A percentile compares a stretch with the other conserved stretches of the same genome.
phyloP scores from a whole-genome alignment of 2,329 filamentous ascomycete genomes.

The Pyrenochaeta sp. region DNA sequence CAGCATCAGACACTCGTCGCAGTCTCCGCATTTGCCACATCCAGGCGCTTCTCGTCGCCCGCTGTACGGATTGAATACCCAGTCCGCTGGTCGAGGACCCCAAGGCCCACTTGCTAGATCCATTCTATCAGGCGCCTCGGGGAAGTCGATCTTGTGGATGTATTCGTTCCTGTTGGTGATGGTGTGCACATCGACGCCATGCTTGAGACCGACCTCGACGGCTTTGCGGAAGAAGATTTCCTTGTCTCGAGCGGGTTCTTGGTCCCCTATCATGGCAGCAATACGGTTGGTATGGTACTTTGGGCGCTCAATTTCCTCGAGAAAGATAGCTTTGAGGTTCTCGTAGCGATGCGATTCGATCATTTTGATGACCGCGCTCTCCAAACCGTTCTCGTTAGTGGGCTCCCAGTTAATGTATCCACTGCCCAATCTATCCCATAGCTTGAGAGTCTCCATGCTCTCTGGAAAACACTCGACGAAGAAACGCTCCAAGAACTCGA shows the following conservation, averaged over 20 bases:
- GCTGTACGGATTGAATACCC: constrained; percentile 14
- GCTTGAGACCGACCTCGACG: constrained; percentile 5
- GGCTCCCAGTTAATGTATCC: constrained; percentile 1
- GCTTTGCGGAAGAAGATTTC: constrained; percentile 15
- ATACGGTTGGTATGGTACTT: no score
- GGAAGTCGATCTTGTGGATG: constrained; percentile 1
- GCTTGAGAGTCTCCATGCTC: constrained; percentile 5
- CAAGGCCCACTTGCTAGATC: constrained; percentile 10
- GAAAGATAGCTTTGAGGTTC: constrained; percentile 6
- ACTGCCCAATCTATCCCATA: constrained; percentile 5
- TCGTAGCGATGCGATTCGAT: neutral
- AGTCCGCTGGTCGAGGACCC: constrained; percentile 10
- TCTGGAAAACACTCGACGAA: constrained; percentile 2
- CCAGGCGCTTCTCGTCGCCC: constrained; percentile 10
- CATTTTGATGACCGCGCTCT: constrained; percentile 2
- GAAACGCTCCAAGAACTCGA: constrained; percentile 2
- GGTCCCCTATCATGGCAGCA: no score
- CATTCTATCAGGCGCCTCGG: constrained; percentile 13
- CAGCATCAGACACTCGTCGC: constrained; percentile 5
- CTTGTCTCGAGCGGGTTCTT: no score
- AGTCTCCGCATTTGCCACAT: constrained; percentile 16
- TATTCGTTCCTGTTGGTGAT: constrained; percentile 7
- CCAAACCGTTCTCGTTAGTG: constrained; percentile 7
- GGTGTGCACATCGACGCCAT: constrained; percentile 15
- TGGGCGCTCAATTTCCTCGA: constrained; percentile 7